phyloP scores from a whole-genome alignment of 1,139 yeast genomes.

The Hyphopichia burtonii region DNA sequence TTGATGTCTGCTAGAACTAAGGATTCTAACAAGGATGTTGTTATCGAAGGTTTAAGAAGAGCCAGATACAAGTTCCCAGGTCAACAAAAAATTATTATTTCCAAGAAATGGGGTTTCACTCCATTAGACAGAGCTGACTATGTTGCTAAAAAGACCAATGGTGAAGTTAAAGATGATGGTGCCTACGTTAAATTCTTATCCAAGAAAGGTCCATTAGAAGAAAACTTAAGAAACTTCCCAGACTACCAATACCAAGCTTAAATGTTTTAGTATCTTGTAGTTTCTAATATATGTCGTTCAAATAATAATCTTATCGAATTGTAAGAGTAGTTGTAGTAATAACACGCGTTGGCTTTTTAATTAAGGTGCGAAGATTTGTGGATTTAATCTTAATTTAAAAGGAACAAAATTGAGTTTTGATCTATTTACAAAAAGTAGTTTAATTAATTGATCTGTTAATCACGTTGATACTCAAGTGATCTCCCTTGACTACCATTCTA shows the following conservation, averaged over 20 bases:
- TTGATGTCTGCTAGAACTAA: constrained; percentile 98
- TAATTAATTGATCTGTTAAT: neutral
- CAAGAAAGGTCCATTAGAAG: constrained; percentile 92
- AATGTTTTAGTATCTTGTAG: constrained; percentile 6
- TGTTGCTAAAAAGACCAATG: constrained; percentile 89
- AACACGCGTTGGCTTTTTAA: too few species aligned
- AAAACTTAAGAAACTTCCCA: constrained; percentile 95
- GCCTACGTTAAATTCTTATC: constrained; percentile 98
- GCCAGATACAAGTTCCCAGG: constrained; percentile 99
- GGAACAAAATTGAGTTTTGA: neutral
- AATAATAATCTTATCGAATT: neutral
- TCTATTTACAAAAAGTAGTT: neutral
- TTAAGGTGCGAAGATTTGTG: too few species aligned
- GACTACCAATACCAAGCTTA: constrained; percentile 65
- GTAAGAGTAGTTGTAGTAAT: too few species aligned
- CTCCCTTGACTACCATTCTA: neutral
- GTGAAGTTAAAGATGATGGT: constrained; percentile 99
- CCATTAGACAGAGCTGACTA: constrained; percentile 97
- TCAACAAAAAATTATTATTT: constrained; percentile 98
- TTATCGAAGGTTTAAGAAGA: constrained; percentile 99
- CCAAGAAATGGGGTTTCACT: constrained; percentile 99
- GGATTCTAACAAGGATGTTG: constrained; percentile 96
- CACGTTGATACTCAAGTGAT: neutral
- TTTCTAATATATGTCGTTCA: neutral
- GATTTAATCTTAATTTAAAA: neutral